These are phyloP conservation scores for Oemleria cerasiformis DNA, from an alignment of 306 rosid genomes.

Conservation along the genomic window DNA sequence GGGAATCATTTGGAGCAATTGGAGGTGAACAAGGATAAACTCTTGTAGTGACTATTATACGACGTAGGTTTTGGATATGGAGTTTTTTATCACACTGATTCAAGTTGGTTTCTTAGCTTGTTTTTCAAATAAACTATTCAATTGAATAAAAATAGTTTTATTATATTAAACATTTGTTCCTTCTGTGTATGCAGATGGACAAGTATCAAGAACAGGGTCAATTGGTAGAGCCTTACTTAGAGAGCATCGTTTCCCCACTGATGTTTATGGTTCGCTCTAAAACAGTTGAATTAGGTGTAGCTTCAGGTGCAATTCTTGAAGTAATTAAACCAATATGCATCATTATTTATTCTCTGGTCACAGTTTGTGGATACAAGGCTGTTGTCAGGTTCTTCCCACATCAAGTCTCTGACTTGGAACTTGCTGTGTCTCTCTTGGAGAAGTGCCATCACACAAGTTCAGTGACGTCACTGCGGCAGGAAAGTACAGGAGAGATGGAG, in stretches of 20 bases:
- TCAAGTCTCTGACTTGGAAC: conserved; percentile 95
- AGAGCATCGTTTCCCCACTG: conserved; percentile 78
- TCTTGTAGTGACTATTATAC: background rate
- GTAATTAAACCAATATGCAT: conserved; percentile 82
- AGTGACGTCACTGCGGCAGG: conserved; percentile 59
- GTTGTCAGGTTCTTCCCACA: conserved; percentile 89
- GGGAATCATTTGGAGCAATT: background rate
- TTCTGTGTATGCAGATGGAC: conserved; percentile 63
- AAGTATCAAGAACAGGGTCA: conserved; percentile 98
- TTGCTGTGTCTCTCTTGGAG: conserved; percentile 81
- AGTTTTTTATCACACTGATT: background rate
- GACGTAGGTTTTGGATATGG: background rate
- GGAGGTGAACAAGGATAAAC: background rate
- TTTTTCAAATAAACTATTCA: background rate
- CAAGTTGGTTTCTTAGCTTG: background rate
- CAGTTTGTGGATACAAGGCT: conserved; percentile 87
- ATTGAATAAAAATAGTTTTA: background rate
- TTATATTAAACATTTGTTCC: conserved; percentile 5
- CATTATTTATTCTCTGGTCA: conserved; percentile 63
- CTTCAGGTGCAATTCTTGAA: conserved; percentile 55
- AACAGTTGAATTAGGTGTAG: conserved; percentile 61
- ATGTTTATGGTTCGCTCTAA: conserved; percentile 69
- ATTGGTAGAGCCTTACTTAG: conserved; percentile 85
- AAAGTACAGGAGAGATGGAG: conserved; percentile 94
- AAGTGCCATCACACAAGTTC: conserved; percentile 62